These are phyloP conservation scores for Eucalyptus regnans DNA, from an alignment of 345 rosid species.

Conservation along the genomic window DNA sequence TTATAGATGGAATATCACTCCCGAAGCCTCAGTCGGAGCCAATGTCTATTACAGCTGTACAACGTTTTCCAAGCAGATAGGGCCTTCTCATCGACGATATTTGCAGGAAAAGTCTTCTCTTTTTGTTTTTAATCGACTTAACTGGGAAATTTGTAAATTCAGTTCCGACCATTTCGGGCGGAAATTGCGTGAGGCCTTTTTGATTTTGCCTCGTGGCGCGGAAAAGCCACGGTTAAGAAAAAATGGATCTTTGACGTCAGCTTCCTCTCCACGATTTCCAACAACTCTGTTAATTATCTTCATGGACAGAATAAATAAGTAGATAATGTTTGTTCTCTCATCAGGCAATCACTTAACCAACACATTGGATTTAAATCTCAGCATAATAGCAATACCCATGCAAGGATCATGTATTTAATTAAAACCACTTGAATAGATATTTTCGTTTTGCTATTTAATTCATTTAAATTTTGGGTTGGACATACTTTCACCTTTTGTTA, in stretches of 20 bases:
- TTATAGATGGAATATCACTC: not conserved
- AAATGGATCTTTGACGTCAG: not conserved
- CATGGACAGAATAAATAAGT: not conserved
- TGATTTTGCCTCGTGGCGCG: not conserved
- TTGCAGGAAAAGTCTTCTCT: too few relatives aligned
- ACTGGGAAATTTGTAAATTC: accelerated
- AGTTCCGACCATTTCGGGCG: not conserved
- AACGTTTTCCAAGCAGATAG: accelerated
- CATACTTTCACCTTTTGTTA: not conserved
- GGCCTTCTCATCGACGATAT: too few relatives aligned
- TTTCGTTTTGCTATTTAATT: not conserved
- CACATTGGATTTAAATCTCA: not conserved
- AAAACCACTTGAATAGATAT: not conserved
- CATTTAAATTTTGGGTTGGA: not conserved
- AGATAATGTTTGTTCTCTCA: not conserved
- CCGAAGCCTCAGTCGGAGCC: not conserved
- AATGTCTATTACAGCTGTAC: not conserved
- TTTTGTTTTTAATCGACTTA: too few relatives aligned
- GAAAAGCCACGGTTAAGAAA: not conserved
- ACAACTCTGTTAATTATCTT: not conserved
- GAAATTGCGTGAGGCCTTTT: not conserved
- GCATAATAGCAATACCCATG: accelerated
- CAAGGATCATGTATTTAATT: not conserved
- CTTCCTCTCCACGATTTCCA: not conserved
- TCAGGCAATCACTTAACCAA: not conserved